Percentiles rank a stretch among this genome's conserved stretches.
These are phyloP conservation scores for Cicer pinnatifidum DNA, from an alignment of 306 rosid species.

Conservation along the genomic window DNA sequence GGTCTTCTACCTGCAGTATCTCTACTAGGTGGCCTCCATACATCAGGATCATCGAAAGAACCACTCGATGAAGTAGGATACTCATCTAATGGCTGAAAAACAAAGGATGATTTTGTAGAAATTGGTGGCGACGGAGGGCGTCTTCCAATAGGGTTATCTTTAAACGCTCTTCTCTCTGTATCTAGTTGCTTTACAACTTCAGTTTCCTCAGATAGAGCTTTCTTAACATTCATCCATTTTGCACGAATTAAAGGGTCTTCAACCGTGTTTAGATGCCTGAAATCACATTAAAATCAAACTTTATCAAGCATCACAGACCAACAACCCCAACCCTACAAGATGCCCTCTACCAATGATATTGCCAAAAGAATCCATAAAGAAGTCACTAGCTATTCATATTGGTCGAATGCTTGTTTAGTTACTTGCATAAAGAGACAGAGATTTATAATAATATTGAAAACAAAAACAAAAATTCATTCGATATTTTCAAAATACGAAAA, in stretches of 20 bases:
- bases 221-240: constrained; percentile 95
- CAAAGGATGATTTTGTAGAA: constrained; percentile 69
- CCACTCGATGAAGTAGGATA: constrained; percentile 84
- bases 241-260: constrained; percentile 84
- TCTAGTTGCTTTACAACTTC: constrained; percentile 88
- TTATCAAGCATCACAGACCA: background rate
- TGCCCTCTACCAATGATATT: too few relatives aligned
- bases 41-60: constrained; percentile 85
- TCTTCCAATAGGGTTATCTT: constrained; percentile 70
- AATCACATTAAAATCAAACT: constrained; percentile 24
- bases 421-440: too few relatives aligned
- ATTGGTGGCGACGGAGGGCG: constrained; percentile 87
- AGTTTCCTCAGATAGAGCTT: constrained; percentile 79
- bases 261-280: constrained; percentile 66
- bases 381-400: too few relatives aligned
- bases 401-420: too few relatives aligned
- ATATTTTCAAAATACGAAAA: too few relatives aligned
- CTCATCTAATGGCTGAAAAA: constrained; percentile 91
- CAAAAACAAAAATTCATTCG: too few relatives aligned
- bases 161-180: constrained; percentile 71
- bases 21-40: constrained; percentile 95
- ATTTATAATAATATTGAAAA: too few relatives aligned
- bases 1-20: constrained; percentile 70
- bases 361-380: too few relatives aligned
- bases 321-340: too few relatives aligned